phyloP scores from a whole-genome alignment of 495 filamentous ascomycete species.

The Talaromyces nanjingensis region DNA sequence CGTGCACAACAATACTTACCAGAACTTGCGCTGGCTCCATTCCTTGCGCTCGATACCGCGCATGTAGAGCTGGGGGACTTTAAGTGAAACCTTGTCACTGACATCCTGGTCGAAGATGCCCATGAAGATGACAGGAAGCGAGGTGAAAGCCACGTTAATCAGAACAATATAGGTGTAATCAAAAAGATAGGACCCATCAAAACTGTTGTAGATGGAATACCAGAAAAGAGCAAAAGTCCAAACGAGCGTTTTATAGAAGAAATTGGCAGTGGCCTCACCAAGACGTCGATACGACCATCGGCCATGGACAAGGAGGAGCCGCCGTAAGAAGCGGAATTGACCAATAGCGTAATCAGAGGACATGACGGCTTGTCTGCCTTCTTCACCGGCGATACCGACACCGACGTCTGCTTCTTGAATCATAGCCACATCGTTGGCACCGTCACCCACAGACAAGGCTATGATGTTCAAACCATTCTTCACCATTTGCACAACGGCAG shows the following conservation, averaged over 20 bases:
- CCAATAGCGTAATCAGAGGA: conserved; percentile 98
- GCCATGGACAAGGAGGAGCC: conserved; percentile 90
- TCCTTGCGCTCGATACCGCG: conserved; percentile 94
- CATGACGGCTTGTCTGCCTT: conserved; percentile 97
- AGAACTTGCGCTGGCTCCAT: conserved; percentile 97
- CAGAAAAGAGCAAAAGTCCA: conserved; percentile 98
- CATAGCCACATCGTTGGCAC: conserved; percentile 99
- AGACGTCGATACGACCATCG: conserved; percentile 93
- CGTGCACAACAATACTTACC: conserved; percentile 46
- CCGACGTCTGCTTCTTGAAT: conserved; percentile 99
- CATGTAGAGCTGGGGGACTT: conserved; percentile 91
- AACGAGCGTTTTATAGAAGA: conserved; percentile 99
- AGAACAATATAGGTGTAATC: conserved; percentile 96
- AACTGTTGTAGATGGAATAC: conserved; percentile 94
- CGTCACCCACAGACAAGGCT: conserved; percentile 94
- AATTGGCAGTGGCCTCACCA: conserved; percentile 93
- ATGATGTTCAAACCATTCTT: conserved; percentile 93
- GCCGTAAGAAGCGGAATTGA: conserved; percentile 90
- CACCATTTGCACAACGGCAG: conserved; percentile 93
- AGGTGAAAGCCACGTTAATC: conserved; percentile 96
- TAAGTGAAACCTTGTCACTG: conserved; percentile 84
- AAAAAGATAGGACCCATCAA: conserved; percentile 92
- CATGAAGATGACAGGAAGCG: conserved; percentile 90
- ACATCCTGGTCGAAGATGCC: conserved; percentile 98
- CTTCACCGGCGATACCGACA: conserved; percentile 95